Evolutionary conservation across 164 flowering plant genomes (phyloP).

Genomic region (Cinnamomum micranthum): DNA sequence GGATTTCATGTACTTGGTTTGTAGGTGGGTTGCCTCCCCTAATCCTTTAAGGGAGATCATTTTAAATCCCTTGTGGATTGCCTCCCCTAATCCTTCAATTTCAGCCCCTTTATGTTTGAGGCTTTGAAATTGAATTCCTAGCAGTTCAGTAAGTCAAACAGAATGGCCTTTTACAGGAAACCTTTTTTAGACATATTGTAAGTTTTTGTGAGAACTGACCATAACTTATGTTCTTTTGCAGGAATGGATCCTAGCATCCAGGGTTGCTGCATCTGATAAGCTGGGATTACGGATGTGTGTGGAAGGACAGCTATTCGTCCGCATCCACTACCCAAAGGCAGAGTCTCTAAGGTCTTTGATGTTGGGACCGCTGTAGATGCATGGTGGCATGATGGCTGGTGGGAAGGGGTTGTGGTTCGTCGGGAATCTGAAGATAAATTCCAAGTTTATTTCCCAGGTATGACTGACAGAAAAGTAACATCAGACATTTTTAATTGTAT

Average conservation of each 20-base stretch:
- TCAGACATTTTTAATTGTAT: too few species aligned
- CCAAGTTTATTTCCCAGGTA: slow-evolving; percentile 75
- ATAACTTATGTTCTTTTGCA: slow-evolving; percentile 14
- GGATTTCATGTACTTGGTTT: too few species aligned
- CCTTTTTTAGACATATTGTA: too few species aligned
- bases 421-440: slow-evolving; percentile 40
- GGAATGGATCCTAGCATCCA: slow-evolving; percentile 76
- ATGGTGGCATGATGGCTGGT: slow-evolving; percentile 90
- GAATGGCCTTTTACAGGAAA: too few species aligned
- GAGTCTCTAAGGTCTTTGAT: slow-evolving; percentile 26
- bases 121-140: too few species aligned
- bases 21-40: too few species aligned
- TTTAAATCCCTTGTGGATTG: too few species aligned
- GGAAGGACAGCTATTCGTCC: slow-evolving; percentile 69
- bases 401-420: slow-evolving; percentile 81
- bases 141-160: too few species aligned
- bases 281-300: slow-evolving; percentile 37
- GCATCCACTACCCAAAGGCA: slow-evolving; percentile 18
- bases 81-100: too few species aligned
- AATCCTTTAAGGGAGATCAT: too few species aligned
- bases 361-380: slow-evolving; percentile 73
- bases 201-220: neutral
- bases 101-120: too few species aligned
- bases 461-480: neutral
- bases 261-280: slow-evolving; percentile 47